These are phyloP conservation scores for Tanacetum coccineum DNA, from an alignment of 129 eudicot genomes.

Conservation along the genomic window DNA sequence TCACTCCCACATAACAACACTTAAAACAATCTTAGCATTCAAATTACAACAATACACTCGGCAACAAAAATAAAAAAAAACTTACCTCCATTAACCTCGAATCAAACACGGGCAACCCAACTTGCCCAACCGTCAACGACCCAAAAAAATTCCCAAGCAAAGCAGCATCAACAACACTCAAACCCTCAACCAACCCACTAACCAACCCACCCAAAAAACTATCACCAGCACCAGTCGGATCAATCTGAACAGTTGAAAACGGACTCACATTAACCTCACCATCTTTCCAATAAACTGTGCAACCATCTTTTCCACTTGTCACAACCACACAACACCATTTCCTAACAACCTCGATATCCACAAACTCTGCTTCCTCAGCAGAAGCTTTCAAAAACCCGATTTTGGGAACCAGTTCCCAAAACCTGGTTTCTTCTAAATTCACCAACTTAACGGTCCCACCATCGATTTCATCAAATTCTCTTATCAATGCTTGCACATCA, in stretches of 20 bases:
- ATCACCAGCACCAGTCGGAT: slow-evolving; percentile 96
- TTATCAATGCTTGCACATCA: slow-evolving; percentile 69
- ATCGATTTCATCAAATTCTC: slow-evolving; percentile 59
- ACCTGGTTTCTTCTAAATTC: slow-evolving; percentile 50
- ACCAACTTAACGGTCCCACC: slow-evolving; percentile 80
- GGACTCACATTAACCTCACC: slow-evolving; percentile 32
- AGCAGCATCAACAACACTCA: slow-evolving; percentile 74
- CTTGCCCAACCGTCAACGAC: slow-evolving; percentile 67
- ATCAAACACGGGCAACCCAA: slow-evolving; percentile 77
- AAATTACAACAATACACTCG: no score
- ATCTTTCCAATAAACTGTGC: slow-evolving; percentile 61
- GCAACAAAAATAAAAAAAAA: background rate
- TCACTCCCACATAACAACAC: no score
- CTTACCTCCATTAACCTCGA: slow-evolving; percentile 67
- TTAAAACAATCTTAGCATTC: no score
- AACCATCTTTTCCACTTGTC: slow-evolving; percentile 81
- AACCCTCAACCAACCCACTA: slow-evolving; percentile 71
- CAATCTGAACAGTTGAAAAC: slow-evolving; percentile 19
- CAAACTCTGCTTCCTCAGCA: slow-evolving; percentile 65
- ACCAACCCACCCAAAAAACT: slow-evolving; percentile 89
- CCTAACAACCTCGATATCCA: slow-evolving; percentile 68
- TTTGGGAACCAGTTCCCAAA: slow-evolving; percentile 46
- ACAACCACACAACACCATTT: slow-evolving; percentile 68
- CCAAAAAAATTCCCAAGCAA: slow-evolving; percentile 89
- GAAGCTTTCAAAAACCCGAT: slow-evolving; percentile 81